Base-by-base conservation (phyloP, 495 filamentous ascomycete genomes). In the Aspergillus mulundensis region DNA sequence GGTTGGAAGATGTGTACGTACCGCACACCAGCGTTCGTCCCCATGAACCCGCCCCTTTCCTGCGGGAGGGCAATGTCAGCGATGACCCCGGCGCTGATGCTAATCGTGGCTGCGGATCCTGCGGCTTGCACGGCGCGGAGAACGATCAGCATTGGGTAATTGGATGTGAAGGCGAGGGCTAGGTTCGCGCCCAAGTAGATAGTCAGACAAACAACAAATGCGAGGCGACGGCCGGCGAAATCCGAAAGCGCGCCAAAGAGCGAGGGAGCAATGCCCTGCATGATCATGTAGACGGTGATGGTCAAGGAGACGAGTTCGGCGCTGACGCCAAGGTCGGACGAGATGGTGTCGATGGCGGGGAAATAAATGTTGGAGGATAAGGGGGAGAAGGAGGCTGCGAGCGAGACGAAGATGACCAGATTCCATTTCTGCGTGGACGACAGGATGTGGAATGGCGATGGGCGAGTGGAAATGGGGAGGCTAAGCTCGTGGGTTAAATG, bases 291-390 rank as follows among this genome's bases (percentile, higher is more conserved):
- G 21, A 76, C 58, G 0, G 73, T 76, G 19, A 76, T 60, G 0
- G 73, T 76, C 34, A 76, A 53, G 0, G 70, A 68, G 12, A 65
- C 66, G 6, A 74, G 54, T 7, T 70, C 66, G 59, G 71, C 69
- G 16, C 64, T 69, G 42, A 69, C 50, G 30, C 62, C 24, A 5
- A 74, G 55, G 25, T 42, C 72, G 42, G 50, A 57, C 19, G 72
- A 70, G 15, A 75, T 66, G 3, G 54, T 59, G 7, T 63, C 66
- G 19, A 93, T 72, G 2, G 86, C 84, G 5, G 88, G 88, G 56
- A 91, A 90, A 67, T 94, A 94, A 40, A 91, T 89, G 61, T 88
- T 89, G 18, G 86, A 86, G 0, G 85, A 88, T 48, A 90, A 77
- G 2, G 87, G 87, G 0, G 87, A 90, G 58, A 75, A 73, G 32